Conservation (phyloP, 345 rosid species). For the Acer campestre region DNA sequence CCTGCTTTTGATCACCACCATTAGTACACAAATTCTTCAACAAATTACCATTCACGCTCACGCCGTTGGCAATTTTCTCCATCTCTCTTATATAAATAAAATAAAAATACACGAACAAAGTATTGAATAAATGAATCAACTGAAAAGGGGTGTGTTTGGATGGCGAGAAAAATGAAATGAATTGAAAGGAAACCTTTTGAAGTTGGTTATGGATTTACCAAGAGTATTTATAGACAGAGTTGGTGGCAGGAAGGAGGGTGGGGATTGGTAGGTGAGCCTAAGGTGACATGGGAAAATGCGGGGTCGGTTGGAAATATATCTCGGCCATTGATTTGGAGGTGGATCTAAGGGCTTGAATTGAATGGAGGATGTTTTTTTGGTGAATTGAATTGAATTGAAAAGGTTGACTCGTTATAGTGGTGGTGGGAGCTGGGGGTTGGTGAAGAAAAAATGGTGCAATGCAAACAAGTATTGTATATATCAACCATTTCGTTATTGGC, state of each 20-base stretch:
- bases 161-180: no score
- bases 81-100: neutral
- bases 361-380: no score
- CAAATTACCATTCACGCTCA: neutral
- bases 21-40: constrained; percentile 26
- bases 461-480: no score
- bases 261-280: constrained; percentile 8
- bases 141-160: no score
- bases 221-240: constrained; percentile 13
- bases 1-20: constrained; percentile 24
- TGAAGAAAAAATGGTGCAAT: neutral
- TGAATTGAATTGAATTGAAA: neutral
- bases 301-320: constrained; percentile 27
- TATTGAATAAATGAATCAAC: no score
- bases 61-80: constrained; percentile 2
- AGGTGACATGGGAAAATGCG: neutral
- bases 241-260: no score
- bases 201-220: constrained; percentile 21
- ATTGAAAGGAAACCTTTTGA: neutral
- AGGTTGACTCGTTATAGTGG: constrained; percentile 15
- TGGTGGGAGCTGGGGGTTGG: constrained; percentile 19
- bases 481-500: no score
- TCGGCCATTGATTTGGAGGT: constrained; percentile 23
- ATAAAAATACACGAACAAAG: neutral
- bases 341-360: constrained; percentile 17